A percentile compares a stretch with the other conserved stretches of the same genome.
Conservation (phyloP, 106 monocot species). For the Allium sativum region DNA sequence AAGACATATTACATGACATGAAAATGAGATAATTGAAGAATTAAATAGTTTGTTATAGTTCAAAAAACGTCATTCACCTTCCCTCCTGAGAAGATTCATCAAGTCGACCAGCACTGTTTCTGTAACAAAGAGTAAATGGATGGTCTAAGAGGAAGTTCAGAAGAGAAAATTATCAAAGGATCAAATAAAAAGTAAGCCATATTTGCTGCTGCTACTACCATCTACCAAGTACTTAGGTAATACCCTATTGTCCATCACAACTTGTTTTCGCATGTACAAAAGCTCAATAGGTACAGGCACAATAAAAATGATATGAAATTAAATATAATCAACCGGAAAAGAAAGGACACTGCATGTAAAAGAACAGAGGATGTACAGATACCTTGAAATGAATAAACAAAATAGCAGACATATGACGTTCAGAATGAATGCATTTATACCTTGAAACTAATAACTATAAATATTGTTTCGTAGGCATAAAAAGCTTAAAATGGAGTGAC, state of each 20-base stretch:
- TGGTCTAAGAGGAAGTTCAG: too few relatives aligned
- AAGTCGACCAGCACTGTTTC: slow-evolving; percentile 48
- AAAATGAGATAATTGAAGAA: too few relatives aligned
- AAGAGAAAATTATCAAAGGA: too few relatives aligned
- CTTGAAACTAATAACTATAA: background rate
- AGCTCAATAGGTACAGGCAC: too few relatives aligned
- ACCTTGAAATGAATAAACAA: background rate
- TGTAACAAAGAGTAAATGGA: slow-evolving; percentile 18
- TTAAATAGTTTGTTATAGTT: too few relatives aligned
- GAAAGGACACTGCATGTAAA: background rate
- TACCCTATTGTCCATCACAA: too few relatives aligned
- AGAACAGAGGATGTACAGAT: background rate
- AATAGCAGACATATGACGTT: background rate
- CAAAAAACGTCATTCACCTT: slow-evolving; percentile 50
- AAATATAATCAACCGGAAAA: background rate
- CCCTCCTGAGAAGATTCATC: slow-evolving; percentile 50
- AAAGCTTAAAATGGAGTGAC: background rate
- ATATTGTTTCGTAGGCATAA: background rate
- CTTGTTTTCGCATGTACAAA: too few relatives aligned
- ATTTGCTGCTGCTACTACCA: too few relatives aligned
- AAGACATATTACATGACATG: too few relatives aligned
- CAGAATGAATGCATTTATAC: background rate
- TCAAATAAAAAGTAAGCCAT: too few relatives aligned
- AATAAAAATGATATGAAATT: too few relatives aligned
- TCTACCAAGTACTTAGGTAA: too few relatives aligned